Conservation (phyloP, 208 protist species). For the Trypanosoma melophagium region DNA sequence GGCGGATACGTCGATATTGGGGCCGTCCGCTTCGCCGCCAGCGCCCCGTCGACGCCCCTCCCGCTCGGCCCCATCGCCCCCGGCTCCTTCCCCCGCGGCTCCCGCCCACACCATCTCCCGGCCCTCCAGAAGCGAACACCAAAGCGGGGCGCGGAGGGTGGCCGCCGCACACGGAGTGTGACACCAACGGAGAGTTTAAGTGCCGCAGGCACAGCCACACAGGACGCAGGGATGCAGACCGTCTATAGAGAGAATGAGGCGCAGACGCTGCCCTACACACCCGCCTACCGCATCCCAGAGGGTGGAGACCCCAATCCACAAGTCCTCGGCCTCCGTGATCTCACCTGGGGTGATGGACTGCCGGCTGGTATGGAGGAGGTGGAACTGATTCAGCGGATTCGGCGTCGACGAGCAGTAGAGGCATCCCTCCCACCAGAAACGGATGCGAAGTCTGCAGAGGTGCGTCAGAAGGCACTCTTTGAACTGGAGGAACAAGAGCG, state of each 20-base stretch:
- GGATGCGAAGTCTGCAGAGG: constrained; percentile 56
- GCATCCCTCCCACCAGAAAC: constrained; percentile 48
- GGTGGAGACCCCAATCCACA: constrained; percentile 59
- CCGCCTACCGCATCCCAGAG: constrained; percentile 80
- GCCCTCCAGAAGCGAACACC: not conserved
- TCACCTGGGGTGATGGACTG: constrained; percentile 67
- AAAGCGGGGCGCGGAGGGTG: not conserved
- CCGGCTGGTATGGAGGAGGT: constrained; percentile 83
- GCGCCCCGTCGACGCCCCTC: constrained; percentile 12
- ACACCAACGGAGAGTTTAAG: not conserved
- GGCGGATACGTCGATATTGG: constrained; percentile 26
- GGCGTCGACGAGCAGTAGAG: constrained; percentile 80
- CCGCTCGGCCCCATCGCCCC: constrained; percentile 12
- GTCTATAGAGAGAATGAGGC: constrained; percentile 81
- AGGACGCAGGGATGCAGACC: constrained; percentile 62
- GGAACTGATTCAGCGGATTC: constrained; percentile 86
- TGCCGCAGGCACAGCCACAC: not conserved
- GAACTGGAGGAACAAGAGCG: constrained; percentile 87
- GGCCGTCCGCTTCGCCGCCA: constrained; percentile 27
- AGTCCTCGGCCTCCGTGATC: constrained; percentile 62
- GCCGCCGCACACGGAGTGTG: not conserved
- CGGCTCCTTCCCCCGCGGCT: constrained; percentile 31
- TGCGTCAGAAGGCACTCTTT: constrained; percentile 51
- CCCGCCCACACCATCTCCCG: constrained; percentile 27
- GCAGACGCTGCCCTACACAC: constrained; percentile 91